Evolutionary conservation across 495 filamentous ascomycete species (phyloP), one percentile per base, ranked within the genome.

Genomic region (Aspergillus hancockii): DNA sequence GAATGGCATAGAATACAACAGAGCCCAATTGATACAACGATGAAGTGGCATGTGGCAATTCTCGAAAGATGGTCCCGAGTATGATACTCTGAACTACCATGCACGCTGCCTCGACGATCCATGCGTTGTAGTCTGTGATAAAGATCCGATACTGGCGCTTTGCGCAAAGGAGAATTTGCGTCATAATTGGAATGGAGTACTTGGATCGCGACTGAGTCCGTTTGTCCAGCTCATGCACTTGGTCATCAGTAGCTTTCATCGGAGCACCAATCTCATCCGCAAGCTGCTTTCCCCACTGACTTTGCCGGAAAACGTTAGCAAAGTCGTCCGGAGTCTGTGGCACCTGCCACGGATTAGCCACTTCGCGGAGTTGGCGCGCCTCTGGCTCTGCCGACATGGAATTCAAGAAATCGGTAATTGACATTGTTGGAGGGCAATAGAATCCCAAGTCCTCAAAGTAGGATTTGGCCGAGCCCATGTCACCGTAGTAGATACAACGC

Each of bases 321-420:
- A 64, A 61, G 22, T 64, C 61, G 19, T 64, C 64, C 31, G 71
- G 59, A 23, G 50, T 72, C 36, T 65, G 67, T 18, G 74, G 72
- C 38, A 72, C 69, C 14, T 54, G 64, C 14, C 52, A 16, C 25
- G 25, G 25, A 36, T 54, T 6, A 14, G 64, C 58, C 3, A 83
- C 85, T n/a, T 73, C 69, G 0, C 77, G 78, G 21, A 81, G 73
- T 3, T 67, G 66, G 9, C 88, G 71, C 58, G 85, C 85, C 4
- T 68, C 67, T 0, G 83, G 80, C 67, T 83, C 82, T 8, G 34
- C 59, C 4, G 87, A 88, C 46, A 88, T 72, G 16, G 83, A 80
- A 4, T 85, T 88, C 10, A 90, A 67, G 69, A 88, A 73, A 61
- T 86, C 83, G 0, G 83, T 79, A 1, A 83, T 85, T n/a, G 85